Conservation (phyloP, 2,329 filamentous ascomycete genomes). For the Dryadomyces quercivorus region DNA sequence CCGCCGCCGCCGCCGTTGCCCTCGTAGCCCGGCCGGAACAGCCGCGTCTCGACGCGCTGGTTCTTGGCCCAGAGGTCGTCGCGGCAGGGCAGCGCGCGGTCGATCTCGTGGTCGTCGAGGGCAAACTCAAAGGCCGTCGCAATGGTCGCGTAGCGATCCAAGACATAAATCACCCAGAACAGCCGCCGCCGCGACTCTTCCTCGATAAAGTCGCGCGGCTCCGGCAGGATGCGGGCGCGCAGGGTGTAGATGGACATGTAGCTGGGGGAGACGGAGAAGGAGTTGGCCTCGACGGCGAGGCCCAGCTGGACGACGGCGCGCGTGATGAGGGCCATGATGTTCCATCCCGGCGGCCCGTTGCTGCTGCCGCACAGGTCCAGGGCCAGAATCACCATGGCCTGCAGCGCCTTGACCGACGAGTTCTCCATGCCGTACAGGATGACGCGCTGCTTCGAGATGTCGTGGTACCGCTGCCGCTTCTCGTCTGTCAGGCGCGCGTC, state of each 20-base stretch:
- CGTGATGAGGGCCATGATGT: constrained; percentile 78
- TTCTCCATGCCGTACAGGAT: constrained; percentile 81
- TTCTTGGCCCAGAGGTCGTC: constrained; percentile 81
- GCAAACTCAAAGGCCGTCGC: constrained; percentile 89
- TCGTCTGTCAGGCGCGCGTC: constrained; percentile 64
- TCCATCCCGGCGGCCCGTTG: constrained; percentile 87
- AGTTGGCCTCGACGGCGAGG: constrained; percentile 70
- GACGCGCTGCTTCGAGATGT: constrained; percentile 73
- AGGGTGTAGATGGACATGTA: constrained; percentile 84
- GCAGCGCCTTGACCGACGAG: constrained; percentile 75
- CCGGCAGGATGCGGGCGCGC: constrained; percentile 71
- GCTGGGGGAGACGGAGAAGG: constrained; percentile 62
- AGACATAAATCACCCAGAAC: constrained; percentile 89
- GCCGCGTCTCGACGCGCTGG: constrained; percentile 69
- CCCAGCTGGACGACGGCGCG: constrained; percentile 82
- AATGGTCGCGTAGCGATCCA: constrained; percentile 83
- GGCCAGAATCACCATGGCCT: constrained; percentile 77
- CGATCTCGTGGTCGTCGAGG: constrained; percentile 78
- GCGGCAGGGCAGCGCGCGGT: constrained; percentile 73
- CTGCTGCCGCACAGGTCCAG: constrained; percentile 76
- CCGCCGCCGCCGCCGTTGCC: not conserved
- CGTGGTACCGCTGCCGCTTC: constrained; percentile 62
- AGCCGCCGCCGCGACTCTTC: constrained; percentile 74
- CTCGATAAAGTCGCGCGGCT: constrained; percentile 75
- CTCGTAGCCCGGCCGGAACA: constrained; percentile 50